Evolutionary conservation across 2,329 filamentous ascomycete species (phyloP), one percentile per base, ranked within the genome.

Genomic region (Xylariaceae sp.): DNA sequence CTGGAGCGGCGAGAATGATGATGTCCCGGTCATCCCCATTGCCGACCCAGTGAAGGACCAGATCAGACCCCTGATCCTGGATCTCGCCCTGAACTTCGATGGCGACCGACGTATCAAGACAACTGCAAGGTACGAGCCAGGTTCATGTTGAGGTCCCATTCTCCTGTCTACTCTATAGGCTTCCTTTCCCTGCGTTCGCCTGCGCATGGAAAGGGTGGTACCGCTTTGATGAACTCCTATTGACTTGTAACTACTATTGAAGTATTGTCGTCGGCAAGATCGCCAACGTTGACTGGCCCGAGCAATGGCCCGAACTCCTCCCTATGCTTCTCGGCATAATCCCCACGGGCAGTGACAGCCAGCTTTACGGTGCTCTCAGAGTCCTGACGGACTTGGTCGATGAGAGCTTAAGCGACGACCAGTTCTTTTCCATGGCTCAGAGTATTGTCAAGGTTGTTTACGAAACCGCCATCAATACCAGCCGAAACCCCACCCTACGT

Each of bases 371-470:
- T 55, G 90, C 93, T 7, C 80, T 99, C 61, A 89, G 89, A 72
- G 92, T 97, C 23, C 83, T 99, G 50, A 82, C 85, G 65, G 93
- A 97, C 74, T 80, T 99, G 51, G 90, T 99, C 30, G 92, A 97
- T 63, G 93, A 96, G 70, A 92, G 90, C 65, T 83, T 99, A 73
- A 95, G 88, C 70, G 93, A 97, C 72, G 89, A 92, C 62, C 92
- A 97, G 68, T 99, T 99, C 80, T 97, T 97, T 74, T 83, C 83
- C 60, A 90, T 96, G 67, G 94, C 93, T 7, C 81, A 87, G 44
- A 88, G 95, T 69, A 88, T 99, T 60, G 87, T 97, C 71, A 88
- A 88, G 68, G 86, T 88, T 54, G 83, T 97, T 37, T 94, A 91
- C 73, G 83, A 90, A 67, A 88, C 96, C 44, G 91, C 92, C 11